Conservation (phyloP, 768 basidiomycete genomes). For the Lentinula boryana region DNA sequence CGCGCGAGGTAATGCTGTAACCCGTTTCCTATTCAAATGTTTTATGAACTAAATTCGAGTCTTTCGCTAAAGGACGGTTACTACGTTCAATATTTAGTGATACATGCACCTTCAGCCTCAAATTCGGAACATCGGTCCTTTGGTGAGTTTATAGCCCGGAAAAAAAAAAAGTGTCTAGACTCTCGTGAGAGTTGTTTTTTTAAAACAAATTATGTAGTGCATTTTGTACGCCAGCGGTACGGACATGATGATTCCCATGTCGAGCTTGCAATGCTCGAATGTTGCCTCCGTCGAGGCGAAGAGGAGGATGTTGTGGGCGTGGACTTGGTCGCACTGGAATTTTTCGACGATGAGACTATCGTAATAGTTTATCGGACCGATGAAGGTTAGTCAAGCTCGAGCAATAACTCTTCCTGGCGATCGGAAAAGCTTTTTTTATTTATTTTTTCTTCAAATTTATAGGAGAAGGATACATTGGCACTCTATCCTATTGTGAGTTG, state of each 20-base stretch:
- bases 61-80: constrained; percentile 23
- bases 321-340: constrained; percentile 61
- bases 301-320: constrained; percentile 27
- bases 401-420: constrained; percentile 22
- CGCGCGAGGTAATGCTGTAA: not conserved
- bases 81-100: constrained; percentile 47
- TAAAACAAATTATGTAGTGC: constrained; percentile 32
- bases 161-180: not conserved
- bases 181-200: constrained; percentile 10
- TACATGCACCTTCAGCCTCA: constrained; percentile 34
- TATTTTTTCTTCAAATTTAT: not conserved
- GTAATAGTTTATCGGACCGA: constrained; percentile 55
- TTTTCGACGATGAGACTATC: constrained; percentile 72
- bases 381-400: constrained; percentile 40
- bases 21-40: not conserved
- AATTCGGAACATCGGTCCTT: constrained; percentile 30
- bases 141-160: constrained; percentile 32
- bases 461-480: constrained; percentile 59
- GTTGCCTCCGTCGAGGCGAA: constrained; percentile 37
- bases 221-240: constrained; percentile 49
- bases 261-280: constrained; percentile 50
- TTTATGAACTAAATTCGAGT: not conserved
- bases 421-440: not conserved
- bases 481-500: constrained; percentile 55
- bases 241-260: constrained; percentile 32